A percentile compares a stretch with the other conserved stretches of the same genome.
Evolutionary conservation across 495 filamentous ascomycete genomes (phyloP).

Genomic region (Pyrenula aspistea): DNA sequence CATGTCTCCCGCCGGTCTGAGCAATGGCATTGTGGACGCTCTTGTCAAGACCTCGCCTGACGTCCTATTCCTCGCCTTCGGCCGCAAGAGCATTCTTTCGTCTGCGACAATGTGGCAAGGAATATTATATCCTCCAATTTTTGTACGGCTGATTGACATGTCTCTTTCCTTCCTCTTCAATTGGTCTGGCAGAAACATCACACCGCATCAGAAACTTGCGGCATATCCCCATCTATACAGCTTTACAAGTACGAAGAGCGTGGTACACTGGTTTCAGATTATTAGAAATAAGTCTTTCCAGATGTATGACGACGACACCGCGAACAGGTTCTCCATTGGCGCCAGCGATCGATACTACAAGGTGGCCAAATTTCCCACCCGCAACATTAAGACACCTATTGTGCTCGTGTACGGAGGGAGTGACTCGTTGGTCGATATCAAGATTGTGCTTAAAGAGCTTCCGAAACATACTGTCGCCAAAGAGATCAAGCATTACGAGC

Average conservation of each 20-base stretch:
- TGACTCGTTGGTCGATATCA: slow-evolving; percentile 91
- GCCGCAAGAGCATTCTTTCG: slow-evolving; percentile 82
- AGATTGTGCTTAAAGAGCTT: slow-evolving; percentile 79
- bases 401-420: slow-evolving; percentile 86
- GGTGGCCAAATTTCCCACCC: slow-evolving; percentile 89
- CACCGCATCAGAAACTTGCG: slow-evolving; percentile 78
- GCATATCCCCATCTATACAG: slow-evolving; percentile 96
- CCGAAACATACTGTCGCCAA: slow-evolving; percentile 73
- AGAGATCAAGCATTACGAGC: slow-evolving; percentile 82
- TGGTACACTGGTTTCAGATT: slow-evolving; percentile 99
- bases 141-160: slow-evolving; percentile 77
- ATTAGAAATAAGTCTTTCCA: slow-evolving; percentile 91
- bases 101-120: slow-evolving; percentile 97
- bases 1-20: slow-evolving; percentile 88
- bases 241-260: slow-evolving; percentile 87
- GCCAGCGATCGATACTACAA: slow-evolving; percentile 62
- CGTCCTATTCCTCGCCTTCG: slow-evolving; percentile 87
- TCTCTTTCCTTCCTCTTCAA: slow-evolving; percentile 74
- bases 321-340: slow-evolving; percentile 45
- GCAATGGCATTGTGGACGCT: slow-evolving; percentile 78
- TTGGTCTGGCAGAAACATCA: slow-evolving; percentile 83
- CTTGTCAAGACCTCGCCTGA: slow-evolving; percentile 90
- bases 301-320: slow-evolving; percentile 94
- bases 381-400: slow-evolving; percentile 93
- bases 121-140: slow-evolving; percentile 89